Conservation (phyloP, 1,284 basidiomycete species). For the Albatrellus sp. region DNA sequence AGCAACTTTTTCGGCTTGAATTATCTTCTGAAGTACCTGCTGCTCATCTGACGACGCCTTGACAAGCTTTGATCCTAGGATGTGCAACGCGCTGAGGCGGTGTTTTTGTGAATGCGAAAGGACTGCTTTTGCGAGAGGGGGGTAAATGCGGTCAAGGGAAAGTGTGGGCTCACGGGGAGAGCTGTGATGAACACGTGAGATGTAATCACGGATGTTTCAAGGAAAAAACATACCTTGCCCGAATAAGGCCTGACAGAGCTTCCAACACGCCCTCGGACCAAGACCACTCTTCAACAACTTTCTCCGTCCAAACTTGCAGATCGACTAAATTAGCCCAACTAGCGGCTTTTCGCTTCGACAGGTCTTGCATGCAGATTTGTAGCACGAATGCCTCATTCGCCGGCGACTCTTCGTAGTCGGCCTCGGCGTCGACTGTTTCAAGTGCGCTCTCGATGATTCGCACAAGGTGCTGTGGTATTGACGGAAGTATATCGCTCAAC, state of each 20-base stretch:
- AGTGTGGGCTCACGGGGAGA: conserved; percentile 15
- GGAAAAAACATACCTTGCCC: conserved; percentile 28
- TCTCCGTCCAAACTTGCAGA: conserved; percentile 31
- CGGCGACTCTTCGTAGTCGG: conserved; percentile 22
- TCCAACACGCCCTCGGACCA: conserved; percentile 45
- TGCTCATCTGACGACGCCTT: conserved; percentile 28
- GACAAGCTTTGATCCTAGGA: conserved; percentile 38
- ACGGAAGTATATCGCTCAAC: conserved; percentile 36
- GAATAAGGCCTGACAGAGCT: conserved; percentile 37
- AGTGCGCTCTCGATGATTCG: conserved; percentile 35
- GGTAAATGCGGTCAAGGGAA: conserved; percentile 33
- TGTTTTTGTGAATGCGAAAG: conserved; percentile 47
- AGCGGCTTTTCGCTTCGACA: conserved; percentile 26
- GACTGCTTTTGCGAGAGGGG: conserved; percentile 29
- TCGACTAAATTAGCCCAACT: conserved; percentile 36
- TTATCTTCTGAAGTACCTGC: conserved; percentile 50
- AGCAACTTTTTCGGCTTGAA: conserved; percentile 64
- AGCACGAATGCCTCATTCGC: conserved; percentile 42
- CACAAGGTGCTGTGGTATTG: conserved; percentile 32
- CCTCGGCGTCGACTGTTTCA: conserved; percentile 19
- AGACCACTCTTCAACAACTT: conserved; percentile 39
- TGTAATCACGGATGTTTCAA: background rate
- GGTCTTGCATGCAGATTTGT: conserved; percentile 31
- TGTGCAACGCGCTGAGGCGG: conserved; percentile 40
- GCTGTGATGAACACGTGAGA: conserved; percentile 9